These are phyloP conservation scores for Pascua sp. DNA, from an alignment of 1,284 basidiomycete genomes.

Conservation along the genomic window DNA sequence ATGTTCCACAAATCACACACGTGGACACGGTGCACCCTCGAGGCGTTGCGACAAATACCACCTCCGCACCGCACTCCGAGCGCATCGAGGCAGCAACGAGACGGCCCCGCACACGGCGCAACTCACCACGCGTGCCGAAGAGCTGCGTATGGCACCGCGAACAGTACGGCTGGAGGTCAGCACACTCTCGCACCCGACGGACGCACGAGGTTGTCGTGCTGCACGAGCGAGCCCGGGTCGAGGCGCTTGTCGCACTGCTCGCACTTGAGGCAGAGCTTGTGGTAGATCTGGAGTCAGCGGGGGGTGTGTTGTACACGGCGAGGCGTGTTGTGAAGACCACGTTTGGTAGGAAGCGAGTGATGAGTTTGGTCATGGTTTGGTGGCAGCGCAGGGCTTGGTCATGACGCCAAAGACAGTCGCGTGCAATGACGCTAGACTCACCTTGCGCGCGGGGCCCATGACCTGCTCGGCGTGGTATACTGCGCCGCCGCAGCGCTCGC, in stretches of 20 bases:
- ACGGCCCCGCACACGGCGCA: too few relatives aligned
- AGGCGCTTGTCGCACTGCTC: constrained; percentile 46
- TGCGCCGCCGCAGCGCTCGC: constrained; percentile 39
- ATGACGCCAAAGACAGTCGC: background rate
- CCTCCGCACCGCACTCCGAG: too few relatives aligned
- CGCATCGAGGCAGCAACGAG: too few relatives aligned
- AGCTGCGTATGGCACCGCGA: constrained; percentile 44
- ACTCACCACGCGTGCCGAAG: constrained; percentile 45
- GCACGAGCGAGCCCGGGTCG: constrained; percentile 45
- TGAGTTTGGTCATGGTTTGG: too few relatives aligned
- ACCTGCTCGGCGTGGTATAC: constrained; percentile 51
- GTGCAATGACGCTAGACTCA: constrained; percentile 16
- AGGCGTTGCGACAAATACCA: too few relatives aligned
- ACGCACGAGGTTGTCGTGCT: constrained; percentile 46
- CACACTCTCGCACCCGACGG: background rate
- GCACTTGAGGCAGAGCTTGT: constrained; percentile 51
- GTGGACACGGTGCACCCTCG: too few relatives aligned
- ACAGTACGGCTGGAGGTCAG: constrained; percentile 43
- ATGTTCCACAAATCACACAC: too few relatives aligned
- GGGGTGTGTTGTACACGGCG: too few relatives aligned
- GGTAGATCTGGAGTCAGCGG: constrained; percentile 42
- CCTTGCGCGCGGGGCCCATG: constrained; percentile 48
- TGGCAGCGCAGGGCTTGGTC: too few relatives aligned
- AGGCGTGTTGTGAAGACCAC: too few relatives aligned
- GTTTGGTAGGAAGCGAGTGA: too few relatives aligned